These are phyloP conservation scores for Monilinia polystroma DNA, from an alignment of 2,329 filamentous ascomycete genomes.

Conservation along the genomic window DNA sequence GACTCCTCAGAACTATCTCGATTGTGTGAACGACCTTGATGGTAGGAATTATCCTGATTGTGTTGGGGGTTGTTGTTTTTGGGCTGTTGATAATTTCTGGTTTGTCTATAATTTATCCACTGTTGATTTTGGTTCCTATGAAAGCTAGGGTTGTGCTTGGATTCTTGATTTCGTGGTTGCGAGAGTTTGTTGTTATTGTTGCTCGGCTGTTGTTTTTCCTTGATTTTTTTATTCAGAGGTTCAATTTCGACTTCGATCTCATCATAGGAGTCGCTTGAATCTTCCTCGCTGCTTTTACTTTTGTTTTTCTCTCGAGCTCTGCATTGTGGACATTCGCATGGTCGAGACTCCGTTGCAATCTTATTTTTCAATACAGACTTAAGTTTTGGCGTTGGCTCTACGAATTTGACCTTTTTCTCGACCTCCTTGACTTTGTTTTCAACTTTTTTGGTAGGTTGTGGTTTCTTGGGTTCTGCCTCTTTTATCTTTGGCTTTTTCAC, in stretches of 20 bases:
- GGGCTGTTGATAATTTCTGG: background rate
- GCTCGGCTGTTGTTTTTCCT: slow-evolving; percentile 5
- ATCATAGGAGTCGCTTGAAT: slow-evolving; percentile 17
- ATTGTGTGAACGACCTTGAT: background rate
- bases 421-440: slow-evolving; percentile 14
- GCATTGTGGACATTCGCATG: slow-evolving; percentile 7
- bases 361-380: slow-evolving; percentile 19
- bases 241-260: slow-evolving; percentile 2
- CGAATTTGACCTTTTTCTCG: slow-evolving; percentile 17
- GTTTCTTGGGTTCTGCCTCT: background rate
- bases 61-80: slow-evolving; percentile 2
- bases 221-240: background rate
- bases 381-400: slow-evolving; percentile 12
- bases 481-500: background rate
- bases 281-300: slow-evolving; percentile 17
- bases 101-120: background rate
- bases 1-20: slow-evolving; percentile 8
- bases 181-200: background rate
- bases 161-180: background rate
- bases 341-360: background rate
- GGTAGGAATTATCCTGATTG: slow-evolving; percentile 3
- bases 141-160: background rate
- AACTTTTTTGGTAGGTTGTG: background rate
- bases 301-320: slow-evolving; percentile 1
- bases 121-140: background rate